These are phyloP conservation scores for Graphilbum ipis-grandicollis DNA, from an alignment of 2,329 filamentous ascomycete genomes.

Conservation along the genomic window DNA sequence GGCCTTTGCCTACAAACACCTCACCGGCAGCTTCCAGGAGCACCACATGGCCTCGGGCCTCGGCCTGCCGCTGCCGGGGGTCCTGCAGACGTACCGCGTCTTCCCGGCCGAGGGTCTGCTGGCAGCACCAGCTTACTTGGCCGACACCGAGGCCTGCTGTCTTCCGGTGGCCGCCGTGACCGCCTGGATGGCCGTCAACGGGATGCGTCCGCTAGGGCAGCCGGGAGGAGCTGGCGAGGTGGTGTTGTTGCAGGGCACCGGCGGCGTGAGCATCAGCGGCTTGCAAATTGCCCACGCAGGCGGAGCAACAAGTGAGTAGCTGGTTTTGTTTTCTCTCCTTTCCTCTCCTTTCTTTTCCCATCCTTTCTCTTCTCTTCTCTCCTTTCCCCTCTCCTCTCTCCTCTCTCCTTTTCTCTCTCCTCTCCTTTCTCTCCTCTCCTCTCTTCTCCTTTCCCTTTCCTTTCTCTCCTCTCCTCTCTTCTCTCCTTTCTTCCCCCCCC, in stretches of 20 bases:
- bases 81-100: constrained; percentile 40
- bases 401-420: too few species aligned
- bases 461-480: too few species aligned
- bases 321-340: too few species aligned
- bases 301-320: constrained; percentile 30
- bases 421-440: too few species aligned
- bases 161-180: constrained; percentile 45
- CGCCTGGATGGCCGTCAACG: constrained; percentile 49
- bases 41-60: constrained; percentile 37
- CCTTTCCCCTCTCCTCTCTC: too few species aligned
- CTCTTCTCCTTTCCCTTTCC: too few species aligned
- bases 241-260: constrained; percentile 36
- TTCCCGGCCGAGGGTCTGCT: constrained; percentile 40
- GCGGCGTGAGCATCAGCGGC: constrained; percentile 32
- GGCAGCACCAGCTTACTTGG: constrained; percentile 35
- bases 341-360: too few species aligned
- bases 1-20: constrained; percentile 41
- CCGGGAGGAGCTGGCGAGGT: constrained; percentile 16
- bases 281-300: constrained; percentile 35
- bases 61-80: constrained; percentile 41
- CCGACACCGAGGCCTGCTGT: constrained; percentile 40
- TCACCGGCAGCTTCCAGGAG: constrained; percentile 40
- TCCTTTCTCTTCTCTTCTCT: too few species aligned
- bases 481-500: too few species aligned
- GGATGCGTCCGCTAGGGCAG: constrained; percentile 32